phyloP scores from a whole-genome alignment of 192 early-diverging fungal species.

The Gryganskiella cystojenkinii region DNA sequence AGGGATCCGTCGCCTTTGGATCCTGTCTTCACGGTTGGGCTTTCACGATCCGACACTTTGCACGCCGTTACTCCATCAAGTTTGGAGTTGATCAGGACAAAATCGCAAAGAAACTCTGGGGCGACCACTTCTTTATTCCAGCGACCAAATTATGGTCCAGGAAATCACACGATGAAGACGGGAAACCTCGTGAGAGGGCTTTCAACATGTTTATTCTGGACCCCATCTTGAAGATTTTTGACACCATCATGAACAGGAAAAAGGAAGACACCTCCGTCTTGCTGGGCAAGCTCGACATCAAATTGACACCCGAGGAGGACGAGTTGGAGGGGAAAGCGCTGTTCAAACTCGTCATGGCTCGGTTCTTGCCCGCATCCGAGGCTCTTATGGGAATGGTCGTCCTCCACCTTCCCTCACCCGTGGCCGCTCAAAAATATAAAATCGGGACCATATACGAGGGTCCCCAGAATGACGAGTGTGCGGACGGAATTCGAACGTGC shows the following conservation, averaged over 20 bases:
- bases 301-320: slow-evolving; percentile 86
- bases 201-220: slow-evolving; percentile 98
- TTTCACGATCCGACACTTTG: slow-evolving; percentile 98
- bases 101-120: slow-evolving; percentile 97
- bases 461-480: slow-evolving; percentile 93
- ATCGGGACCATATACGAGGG: slow-evolving; percentile 95
- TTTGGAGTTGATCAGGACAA: slow-evolving; percentile 95
- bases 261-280: slow-evolving; percentile 84
- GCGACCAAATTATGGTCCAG: slow-evolving; percentile 97
- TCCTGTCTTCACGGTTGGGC: slow-evolving; percentile 99
- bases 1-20: slow-evolving; percentile 96
- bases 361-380: slow-evolving; percentile 97
- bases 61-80: slow-evolving; percentile 96
- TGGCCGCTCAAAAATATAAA: slow-evolving; percentile 93
- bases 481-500: slow-evolving; percentile 85
- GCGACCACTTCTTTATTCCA: slow-evolving; percentile 99
- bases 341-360: slow-evolving; percentile 96
- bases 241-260: slow-evolving; percentile 96
- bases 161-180: slow-evolving; percentile 77
- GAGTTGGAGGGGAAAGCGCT: slow-evolving; percentile 93
- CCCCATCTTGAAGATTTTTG: slow-evolving; percentile 97
- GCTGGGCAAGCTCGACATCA: slow-evolving; percentile 88
- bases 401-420: slow-evolving; percentile 96
- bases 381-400: slow-evolving; percentile 99
- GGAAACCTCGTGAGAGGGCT: slow-evolving; percentile 90